Conservation (phyloP, 2,329 filamentous ascomycete genomes). For the Fusarium annulatum region DNA sequence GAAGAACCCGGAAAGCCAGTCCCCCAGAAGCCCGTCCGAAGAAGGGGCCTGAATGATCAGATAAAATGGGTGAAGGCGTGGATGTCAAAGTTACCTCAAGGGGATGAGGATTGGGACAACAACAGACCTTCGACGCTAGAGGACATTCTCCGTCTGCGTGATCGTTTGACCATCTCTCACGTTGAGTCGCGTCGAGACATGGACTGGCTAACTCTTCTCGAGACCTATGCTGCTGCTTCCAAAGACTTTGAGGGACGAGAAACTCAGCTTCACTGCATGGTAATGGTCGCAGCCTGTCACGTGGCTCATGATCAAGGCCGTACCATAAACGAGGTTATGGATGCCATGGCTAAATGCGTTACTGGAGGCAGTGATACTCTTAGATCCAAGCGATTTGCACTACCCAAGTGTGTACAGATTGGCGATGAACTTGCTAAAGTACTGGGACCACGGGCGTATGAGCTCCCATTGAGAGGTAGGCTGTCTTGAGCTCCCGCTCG, state of each 20-base stretch:
- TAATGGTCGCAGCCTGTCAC: conserved; percentile 43
- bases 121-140: conserved; percentile 39
- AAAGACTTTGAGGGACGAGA: conserved; percentile 40
- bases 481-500: conserved; percentile 5
- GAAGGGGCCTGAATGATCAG: conserved; percentile 41
- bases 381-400: conserved; percentile 42
- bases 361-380: conserved; percentile 42
- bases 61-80: conserved; percentile 43
- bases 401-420: conserved; percentile 44
- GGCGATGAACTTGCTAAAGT: conserved; percentile 42
- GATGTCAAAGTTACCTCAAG: conserved; percentile 43
- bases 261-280: conserved; percentile 42
- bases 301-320: conserved; percentile 40
- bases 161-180: conserved; percentile 37
- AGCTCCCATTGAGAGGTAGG: conserved; percentile 44
- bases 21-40: conserved; percentile 40
- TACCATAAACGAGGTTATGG: conserved; percentile 34
- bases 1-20: conserved; percentile 41
- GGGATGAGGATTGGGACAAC: conserved; percentile 44
- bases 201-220: conserved; percentile 41
- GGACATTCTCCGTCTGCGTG: conserved; percentile 35
- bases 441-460: conserved; percentile 40
- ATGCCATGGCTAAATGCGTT: conserved; percentile 42
- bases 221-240: conserved; percentile 40
- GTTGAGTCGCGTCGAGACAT: conserved; percentile 34